A percentile compares a stretch with the other conserved stretches of the same genome.
Conservation (phyloP, 768 basidiomycete genomes). For the Mycena filopes region DNA sequence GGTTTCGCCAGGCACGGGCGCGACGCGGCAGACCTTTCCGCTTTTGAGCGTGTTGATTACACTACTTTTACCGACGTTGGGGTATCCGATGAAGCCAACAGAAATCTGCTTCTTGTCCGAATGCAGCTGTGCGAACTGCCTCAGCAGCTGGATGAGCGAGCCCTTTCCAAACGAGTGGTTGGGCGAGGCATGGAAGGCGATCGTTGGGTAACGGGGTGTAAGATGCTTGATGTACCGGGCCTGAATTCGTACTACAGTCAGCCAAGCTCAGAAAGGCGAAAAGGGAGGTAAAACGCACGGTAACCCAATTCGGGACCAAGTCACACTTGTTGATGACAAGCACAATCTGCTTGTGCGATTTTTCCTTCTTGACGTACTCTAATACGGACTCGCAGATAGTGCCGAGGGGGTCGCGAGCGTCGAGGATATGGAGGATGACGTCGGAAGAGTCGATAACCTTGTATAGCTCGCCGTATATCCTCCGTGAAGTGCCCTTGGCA, state of each 20-base stretch:
- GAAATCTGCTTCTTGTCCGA: slow-evolving; percentile 99
- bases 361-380: slow-evolving; percentile 94
- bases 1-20: slow-evolving; percentile 97
- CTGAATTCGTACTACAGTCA: slow-evolving; percentile 49
- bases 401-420: slow-evolving; percentile 95
- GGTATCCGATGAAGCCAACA: slow-evolving; percentile 97
- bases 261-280: background rate
- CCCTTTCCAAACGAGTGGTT: slow-evolving; percentile 99
- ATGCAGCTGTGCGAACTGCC: slow-evolving; percentile 96
- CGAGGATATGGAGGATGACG: slow-evolving; percentile 93
- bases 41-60: slow-evolving; percentile 99
- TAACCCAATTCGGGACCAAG: slow-evolving; percentile 98
- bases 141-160: slow-evolving; percentile 94
- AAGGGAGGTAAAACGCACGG: slow-evolving; percentile 66
- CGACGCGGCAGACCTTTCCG: slow-evolving; percentile 96
- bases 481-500: slow-evolving; percentile 92
- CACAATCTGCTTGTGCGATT: slow-evolving; percentile 96
- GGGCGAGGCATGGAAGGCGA: slow-evolving; percentile 98
- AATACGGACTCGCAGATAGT: slow-evolving; percentile 95
- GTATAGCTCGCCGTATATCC: slow-evolving; percentile 98
- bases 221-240: slow-evolving; percentile 96
- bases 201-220: slow-evolving; percentile 93
- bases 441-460: slow-evolving; percentile 99
- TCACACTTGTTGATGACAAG: slow-evolving; percentile 99
- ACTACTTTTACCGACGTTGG: slow-evolving; percentile 97